Conservation (phyloP, 73 alveolate species). For the Chromera velia region DNA sequence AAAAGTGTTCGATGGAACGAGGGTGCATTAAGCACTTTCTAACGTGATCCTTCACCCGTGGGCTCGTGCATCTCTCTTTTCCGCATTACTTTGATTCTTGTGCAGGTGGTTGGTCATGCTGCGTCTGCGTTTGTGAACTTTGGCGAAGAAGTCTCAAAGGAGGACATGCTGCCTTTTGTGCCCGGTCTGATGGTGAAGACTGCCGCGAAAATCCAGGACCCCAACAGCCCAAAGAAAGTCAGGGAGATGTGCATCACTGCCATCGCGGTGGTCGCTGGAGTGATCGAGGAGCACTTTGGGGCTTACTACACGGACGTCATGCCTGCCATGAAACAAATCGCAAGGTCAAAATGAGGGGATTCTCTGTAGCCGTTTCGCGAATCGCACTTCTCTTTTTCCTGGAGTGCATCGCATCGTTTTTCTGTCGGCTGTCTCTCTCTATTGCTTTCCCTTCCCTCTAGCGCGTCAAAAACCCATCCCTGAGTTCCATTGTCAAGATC, state of each 20-base stretch:
- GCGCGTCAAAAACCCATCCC: background rate
- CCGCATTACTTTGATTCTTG: too few species aligned
- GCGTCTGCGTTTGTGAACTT: background rate
- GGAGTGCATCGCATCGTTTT: too few species aligned
- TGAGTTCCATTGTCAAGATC: too few species aligned
- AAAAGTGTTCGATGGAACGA: too few species aligned
- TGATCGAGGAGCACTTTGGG: constrained; percentile 31
- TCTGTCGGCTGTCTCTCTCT: too few species aligned
- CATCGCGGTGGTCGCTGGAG: constrained; percentile 41
- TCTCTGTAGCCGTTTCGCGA: too few species aligned
- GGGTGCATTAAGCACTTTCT: too few species aligned
- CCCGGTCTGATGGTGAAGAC: background rate
- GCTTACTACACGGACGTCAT: constrained; percentile 39
- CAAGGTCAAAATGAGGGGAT: too few species aligned
- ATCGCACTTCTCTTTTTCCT: too few species aligned
- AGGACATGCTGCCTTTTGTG: background rate
- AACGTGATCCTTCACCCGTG: too few species aligned
- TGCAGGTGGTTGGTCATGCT: background rate
- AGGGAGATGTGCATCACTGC: constrained; percentile 35
- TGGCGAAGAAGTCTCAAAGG: background rate
- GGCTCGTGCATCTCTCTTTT: too few species aligned
- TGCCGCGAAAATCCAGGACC: too few species aligned
- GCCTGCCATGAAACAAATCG: constrained; percentile 25
- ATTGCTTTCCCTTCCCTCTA: background rate
- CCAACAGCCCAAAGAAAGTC: background rate